Conservation (phyloP, 129 eudicot genomes). For the Deinandra increscens region DNA sequence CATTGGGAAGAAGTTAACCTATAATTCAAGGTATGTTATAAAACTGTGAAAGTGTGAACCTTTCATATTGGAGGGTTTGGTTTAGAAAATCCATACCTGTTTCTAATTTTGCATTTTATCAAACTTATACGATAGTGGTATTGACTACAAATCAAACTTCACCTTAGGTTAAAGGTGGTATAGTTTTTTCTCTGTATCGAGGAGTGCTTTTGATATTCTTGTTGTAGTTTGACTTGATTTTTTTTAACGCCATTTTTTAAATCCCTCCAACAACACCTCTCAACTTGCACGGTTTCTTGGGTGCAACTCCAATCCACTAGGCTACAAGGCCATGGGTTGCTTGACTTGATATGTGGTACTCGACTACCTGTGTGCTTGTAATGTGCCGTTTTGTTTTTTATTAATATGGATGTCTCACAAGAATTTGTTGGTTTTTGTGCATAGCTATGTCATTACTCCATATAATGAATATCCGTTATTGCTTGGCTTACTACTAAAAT, state of each 20-base stretch:
- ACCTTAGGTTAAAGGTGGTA: neutral
- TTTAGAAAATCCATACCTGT: neutral
- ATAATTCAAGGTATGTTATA: neutral
- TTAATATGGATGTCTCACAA: conserved; percentile 6
- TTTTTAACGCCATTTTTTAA: too few relatives aligned
- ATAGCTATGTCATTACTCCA: conserved; percentile 89
- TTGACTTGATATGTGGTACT: too few relatives aligned
- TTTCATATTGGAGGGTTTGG: neutral
- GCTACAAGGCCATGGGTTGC: too few relatives aligned
- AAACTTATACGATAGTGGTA: neutral
- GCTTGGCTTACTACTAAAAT: conserved; percentile 86
- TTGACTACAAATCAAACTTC: too few relatives aligned
- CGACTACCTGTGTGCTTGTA: too few relatives aligned
- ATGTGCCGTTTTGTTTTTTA: neutral
- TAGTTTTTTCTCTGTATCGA: neutral
- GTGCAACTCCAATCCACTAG: too few relatives aligned
- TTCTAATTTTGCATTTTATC: neutral
- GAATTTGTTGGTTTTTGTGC: conserved; percentile 22
- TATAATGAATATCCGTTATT: conserved; percentile 80
- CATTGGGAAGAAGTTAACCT: neutral
- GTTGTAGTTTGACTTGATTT: too few relatives aligned
- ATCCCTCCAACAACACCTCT: too few relatives aligned
- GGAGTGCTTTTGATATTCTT: conserved; percentile 10
- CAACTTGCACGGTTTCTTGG: too few relatives aligned
- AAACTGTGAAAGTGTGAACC: neutral